phyloP scores from a whole-genome alignment of 441 rosid species.

The Populus hybrid region DNA sequence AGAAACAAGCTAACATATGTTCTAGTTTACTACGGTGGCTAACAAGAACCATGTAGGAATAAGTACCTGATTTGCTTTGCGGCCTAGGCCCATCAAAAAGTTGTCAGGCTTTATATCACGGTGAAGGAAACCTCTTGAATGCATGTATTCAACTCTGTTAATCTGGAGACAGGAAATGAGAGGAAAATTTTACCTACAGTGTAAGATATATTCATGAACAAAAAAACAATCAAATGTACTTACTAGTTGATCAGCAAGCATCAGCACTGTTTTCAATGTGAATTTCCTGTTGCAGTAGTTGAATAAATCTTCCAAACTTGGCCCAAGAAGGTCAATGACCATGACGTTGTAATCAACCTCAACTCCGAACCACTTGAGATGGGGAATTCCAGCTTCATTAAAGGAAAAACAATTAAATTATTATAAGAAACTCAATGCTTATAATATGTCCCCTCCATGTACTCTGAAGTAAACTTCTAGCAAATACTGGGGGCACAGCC shows the following conservation, averaged over 20 bases:
- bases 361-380: constrained; percentile 95
- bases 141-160: constrained; percentile 97
- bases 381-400: constrained; percentile 86
- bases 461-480: background rate
- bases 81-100: constrained; percentile 96
- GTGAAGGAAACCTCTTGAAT: constrained; percentile 97
- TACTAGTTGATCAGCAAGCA: constrained; percentile 98
- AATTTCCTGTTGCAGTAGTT: constrained; percentile 93
- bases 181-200: constrained; percentile 3
- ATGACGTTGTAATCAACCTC: constrained; percentile 84
- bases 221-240: constrained; percentile 23
- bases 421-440: background rate
- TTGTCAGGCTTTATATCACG: constrained; percentile 99
- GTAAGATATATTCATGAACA: background rate
- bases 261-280: constrained; percentile 85
- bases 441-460: background rate
- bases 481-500: background rate
- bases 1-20: background rate
- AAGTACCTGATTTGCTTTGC: constrained; percentile 95
- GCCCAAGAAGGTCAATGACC: constrained; percentile 98
- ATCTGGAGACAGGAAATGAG: constrained; percentile 45
- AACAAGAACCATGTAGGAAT: background rate
- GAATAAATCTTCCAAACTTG: constrained; percentile 96
- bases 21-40: background rate
- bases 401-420: constrained; percentile 16